These are phyloP conservation scores for Fusarium devonianum DNA, from an alignment of 2,329 filamentous ascomycete genomes.

Conservation along the genomic window DNA sequence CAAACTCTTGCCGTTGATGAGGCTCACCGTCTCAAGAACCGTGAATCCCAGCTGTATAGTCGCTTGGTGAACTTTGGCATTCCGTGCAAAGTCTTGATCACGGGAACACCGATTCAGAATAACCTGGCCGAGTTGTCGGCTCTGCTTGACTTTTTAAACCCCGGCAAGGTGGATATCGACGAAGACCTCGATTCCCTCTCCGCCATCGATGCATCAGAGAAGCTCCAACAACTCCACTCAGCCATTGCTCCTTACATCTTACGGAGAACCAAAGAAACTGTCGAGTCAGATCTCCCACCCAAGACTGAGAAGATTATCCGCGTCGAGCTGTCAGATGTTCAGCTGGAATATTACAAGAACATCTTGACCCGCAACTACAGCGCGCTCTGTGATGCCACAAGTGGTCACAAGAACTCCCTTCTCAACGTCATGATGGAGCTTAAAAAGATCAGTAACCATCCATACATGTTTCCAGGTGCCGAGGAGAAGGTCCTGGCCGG, in stretches of 20 bases:
- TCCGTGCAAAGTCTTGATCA: conserved; percentile 90
- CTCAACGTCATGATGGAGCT: conserved; percentile 99
- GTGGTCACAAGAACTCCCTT: conserved; percentile 91
- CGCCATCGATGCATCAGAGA: conserved; percentile 81
- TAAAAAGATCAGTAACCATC: conserved; percentile 99
- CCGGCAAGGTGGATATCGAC: conserved; percentile 90
- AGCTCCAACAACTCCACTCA: conserved; percentile 84
- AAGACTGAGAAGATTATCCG: conserved; percentile 99
- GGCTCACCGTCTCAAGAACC: conserved; percentile 95
- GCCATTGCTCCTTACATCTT: conserved; percentile 94
- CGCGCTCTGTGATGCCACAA: conserved; percentile 87
- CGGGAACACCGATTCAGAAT: conserved; percentile 96
- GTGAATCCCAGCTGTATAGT: conserved; percentile 90
- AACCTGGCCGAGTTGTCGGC: conserved; percentile 92
- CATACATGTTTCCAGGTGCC: conserved; percentile 95
- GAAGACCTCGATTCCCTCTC: conserved; percentile 84
- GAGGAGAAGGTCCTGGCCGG: conserved; percentile 88
- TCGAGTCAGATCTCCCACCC: conserved; percentile 93
- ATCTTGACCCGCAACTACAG: conserved; percentile 97
- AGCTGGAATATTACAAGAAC: conserved; percentile 98
- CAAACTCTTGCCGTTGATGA: conserved; percentile 97
- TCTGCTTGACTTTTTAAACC: conserved; percentile 94
- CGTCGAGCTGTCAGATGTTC: conserved; percentile 94
- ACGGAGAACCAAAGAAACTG: conserved; percentile 94
- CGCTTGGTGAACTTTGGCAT: conserved; percentile 86